Evolutionary conservation across 179 eudicot species (phyloP).

Genomic region (Drosera spatulata): DNA sequence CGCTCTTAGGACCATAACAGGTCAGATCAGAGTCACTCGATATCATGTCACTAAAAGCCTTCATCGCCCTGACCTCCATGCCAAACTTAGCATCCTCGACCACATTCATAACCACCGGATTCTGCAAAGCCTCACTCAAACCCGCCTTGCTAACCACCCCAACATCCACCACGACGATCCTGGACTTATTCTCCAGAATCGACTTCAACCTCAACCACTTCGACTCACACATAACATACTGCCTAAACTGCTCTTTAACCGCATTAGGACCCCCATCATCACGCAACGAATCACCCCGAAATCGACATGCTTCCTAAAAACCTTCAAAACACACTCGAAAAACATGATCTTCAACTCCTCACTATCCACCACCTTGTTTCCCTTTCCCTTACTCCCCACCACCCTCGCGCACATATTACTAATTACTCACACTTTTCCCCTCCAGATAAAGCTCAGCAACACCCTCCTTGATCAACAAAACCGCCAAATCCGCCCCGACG

Average conservation of each 20-base stretch:
- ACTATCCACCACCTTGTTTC: too few relatives aligned
- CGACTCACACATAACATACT: slow-evolving; percentile 8
- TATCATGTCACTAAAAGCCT: slow-evolving; percentile 15
- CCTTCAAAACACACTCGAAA: slow-evolving; percentile 6
- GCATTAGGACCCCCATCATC: slow-evolving; percentile 12
- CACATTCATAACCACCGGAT: slow-evolving; percentile 7
- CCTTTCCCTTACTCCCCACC: slow-evolving; percentile 2
- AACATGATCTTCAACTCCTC: neutral
- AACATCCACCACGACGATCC: slow-evolving; percentile 12
- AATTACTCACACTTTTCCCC: slow-evolving; percentile 10
- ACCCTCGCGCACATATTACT: slow-evolving; percentile 6
- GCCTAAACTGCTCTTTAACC: slow-evolving; percentile 12
- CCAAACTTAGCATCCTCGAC: slow-evolving; percentile 10
- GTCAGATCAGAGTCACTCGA: slow-evolving; percentile 13
- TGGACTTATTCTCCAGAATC: slow-evolving; percentile 9
- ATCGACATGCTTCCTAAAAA: slow-evolving; percentile 12
- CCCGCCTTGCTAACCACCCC: slow-evolving; percentile 6
- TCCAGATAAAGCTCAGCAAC: slow-evolving; percentile 13
- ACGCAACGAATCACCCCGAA: slow-evolving; percentile 8
- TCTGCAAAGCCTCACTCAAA: slow-evolving; percentile 18
- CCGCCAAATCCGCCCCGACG: slow-evolving; percentile 14
- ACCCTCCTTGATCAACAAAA: slow-evolving; percentile 11
- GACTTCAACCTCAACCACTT: slow-evolving; percentile 7
- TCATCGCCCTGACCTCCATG: slow-evolving; percentile 10
- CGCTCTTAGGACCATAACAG: slow-evolving; percentile 27